Percentiles rank a stretch among this genome's conserved stretches.
These are phyloP conservation scores for Phytopythium cucurbitacearum DNA, from an alignment of 352 stramenopile genomes.

Conservation along the genomic window DNA sequence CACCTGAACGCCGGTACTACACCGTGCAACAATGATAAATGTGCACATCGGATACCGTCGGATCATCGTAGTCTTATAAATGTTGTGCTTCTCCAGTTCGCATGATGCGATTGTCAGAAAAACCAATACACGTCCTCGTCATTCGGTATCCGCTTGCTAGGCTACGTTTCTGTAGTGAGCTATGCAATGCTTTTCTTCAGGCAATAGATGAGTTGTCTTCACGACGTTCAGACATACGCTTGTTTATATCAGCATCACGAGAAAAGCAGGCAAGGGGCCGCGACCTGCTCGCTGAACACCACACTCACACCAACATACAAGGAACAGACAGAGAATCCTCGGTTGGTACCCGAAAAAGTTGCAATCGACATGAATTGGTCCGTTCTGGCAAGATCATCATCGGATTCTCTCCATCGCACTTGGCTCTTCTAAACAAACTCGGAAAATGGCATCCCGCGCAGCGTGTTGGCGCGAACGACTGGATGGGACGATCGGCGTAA, in stretches of 20 bases:
- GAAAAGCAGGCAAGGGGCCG: constrained; percentile 15
- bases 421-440: no score
- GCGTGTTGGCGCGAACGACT: no score
- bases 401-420: constrained; percentile 24
- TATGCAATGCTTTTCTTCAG: constrained; percentile 34
- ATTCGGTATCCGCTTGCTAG: constrained; percentile 36
- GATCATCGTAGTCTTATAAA: constrained; percentile 88
- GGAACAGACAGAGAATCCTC: constrained; percentile 51
- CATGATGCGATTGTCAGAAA: constrained; percentile 54
- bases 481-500: no score
- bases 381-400: constrained; percentile 76
- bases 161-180: background rate
- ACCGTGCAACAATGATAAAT: no score
- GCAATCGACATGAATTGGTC: constrained; percentile 90
- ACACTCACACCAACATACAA: constrained; percentile 6
- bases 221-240: constrained; percentile 86
- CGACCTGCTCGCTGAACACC: background rate
- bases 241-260: constrained; percentile 75
- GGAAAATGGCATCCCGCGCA: no score
- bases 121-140: constrained; percentile 56
- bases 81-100: constrained; percentile 58
- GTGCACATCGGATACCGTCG: constrained; percentile 30
- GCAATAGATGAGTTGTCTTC: constrained; percentile 47
- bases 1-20: no score
- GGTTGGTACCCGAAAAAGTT: constrained; percentile 88